These are phyloP conservation scores for Exserohilum turcica DNA, from an alignment of 2,329 filamentous ascomycete genomes.

Conservation along the genomic window DNA sequence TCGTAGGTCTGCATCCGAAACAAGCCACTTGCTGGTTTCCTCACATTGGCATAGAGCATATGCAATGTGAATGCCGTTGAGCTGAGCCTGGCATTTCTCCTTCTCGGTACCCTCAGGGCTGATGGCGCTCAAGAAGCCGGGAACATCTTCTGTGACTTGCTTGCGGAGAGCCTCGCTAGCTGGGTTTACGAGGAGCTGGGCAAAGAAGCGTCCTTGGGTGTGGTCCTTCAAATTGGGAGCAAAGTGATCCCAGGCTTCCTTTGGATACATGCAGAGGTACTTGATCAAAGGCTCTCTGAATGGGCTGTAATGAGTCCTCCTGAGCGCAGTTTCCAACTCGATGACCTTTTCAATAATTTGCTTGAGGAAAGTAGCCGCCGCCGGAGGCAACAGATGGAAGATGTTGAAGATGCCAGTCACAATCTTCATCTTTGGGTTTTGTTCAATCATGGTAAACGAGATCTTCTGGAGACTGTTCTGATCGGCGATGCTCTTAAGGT, in stretches of 20 bases:
- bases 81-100: slow-evolving; percentile 74
- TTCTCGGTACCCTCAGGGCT: slow-evolving; percentile 68
- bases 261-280: slow-evolving; percentile 90
- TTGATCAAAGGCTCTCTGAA: slow-evolving; percentile 90
- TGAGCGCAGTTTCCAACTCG: slow-evolving; percentile 80
- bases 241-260: slow-evolving; percentile 83
- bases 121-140: slow-evolving; percentile 69
- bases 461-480: slow-evolving; percentile 80
- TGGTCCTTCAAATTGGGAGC: slow-evolving; percentile 80
- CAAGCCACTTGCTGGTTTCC: slow-evolving; percentile 69
- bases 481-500: slow-evolving; percentile 89
- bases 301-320: slow-evolving; percentile 86
- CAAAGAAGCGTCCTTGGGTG: slow-evolving; percentile 87
- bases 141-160: slow-evolving; percentile 73
- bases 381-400: slow-evolving; percentile 91
- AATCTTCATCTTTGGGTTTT: slow-evolving; percentile 90
- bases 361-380: slow-evolving; percentile 89
- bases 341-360: slow-evolving; percentile 88
- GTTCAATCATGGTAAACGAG: slow-evolving; percentile 93
- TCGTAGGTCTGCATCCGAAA: slow-evolving; percentile 62
- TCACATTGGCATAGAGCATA: slow-evolving; percentile 75
- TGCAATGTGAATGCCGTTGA: slow-evolving; percentile 87
- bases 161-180: slow-evolving; percentile 77
- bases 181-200: slow-evolving; percentile 78
- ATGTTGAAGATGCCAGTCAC: slow-evolving; percentile 95